Evolutionary conservation across 306 rosid species (phyloP), one percentile per base, ranked within the genome.

Genomic region (Cucumis cinereus): DNA sequence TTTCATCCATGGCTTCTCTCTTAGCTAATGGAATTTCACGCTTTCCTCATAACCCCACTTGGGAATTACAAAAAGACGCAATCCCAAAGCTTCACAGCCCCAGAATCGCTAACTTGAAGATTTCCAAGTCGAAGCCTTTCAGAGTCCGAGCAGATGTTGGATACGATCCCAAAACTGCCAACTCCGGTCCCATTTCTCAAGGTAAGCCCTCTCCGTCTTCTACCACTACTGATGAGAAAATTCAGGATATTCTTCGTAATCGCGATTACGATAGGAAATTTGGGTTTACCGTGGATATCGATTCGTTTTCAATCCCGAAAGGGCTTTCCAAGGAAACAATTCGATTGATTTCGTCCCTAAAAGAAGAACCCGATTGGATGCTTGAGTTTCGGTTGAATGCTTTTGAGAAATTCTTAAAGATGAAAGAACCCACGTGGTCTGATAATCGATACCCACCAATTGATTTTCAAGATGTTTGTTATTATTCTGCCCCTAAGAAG

Each of bases 291-390:
- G 14, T 85, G 6, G 90, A 88, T 30, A 86, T 93, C 73, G 98
- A 90, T 55, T 93, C 93, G 30, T 83, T 80, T 81, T 74, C 97
- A 19, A 93, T 90, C n/a, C 98, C 98, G 0, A 93, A 93, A 22
- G 98, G 98, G 2, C 85, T 93, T 0, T 84, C 93, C 1, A 40
- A 79, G 60, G 96, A 93, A 26, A 93, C 98, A 0, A 81, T 93
- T 13, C 75, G 87, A 0, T 59, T 87, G 30, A 93, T 93, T 15
- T 93, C 96, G 6, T 64, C 88, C 8, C 75, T 93, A 0, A 93
- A 93, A 56, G 80, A 82, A 22, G 98, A 93, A 76, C 98, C 98
- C 1, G 86, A 82, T 69, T 93, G 98, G 98, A 93, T 93, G 98
- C 90, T 90, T 15, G 85, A 86, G 76, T 93, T 93, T 68, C 79